Base-by-base conservation (phyloP, 441 rosid species). In the Codiaeum variegatum region DNA sequence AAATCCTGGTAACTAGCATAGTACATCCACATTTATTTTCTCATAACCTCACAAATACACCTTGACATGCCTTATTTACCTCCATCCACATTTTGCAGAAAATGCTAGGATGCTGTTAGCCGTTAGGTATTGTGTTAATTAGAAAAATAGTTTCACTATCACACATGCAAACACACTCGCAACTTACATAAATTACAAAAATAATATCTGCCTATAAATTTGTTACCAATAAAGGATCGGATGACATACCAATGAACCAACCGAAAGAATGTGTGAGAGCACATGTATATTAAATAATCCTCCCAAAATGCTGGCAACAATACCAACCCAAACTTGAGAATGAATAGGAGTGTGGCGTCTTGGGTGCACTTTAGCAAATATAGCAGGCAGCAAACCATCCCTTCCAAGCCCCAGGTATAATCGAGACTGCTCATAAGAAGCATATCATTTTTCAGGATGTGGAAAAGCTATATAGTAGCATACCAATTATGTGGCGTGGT, bases 321-420 rank as follows among this genome's bases (percentile, higher is more conserved):
- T 75, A 77, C 99, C 97, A 66, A 92, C 97, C 98, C 98, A 93
- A 78, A 93, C 77, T 85, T 95, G 99, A 73, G 99, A 93, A 78
- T 93, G 86, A 79, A 90, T 58, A 73, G 99, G 99, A 74, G 98
- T 93, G 62, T 79, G 98, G 69, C 86, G 86, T 65, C 81, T 85
- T 32, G 86, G 90, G 80, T 89, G 95, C 81, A 95, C 90, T 77
- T 71, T 77, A 72, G 79, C 79, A 61, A 77, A 81, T 42, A 81
- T 52, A 38, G 76, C 61, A 71, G 84, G 84, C 69, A 81, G 76
- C 23, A 81, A 72, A 52, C 84, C 84, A 65, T 81, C 84, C 75
- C 84, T 77, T 60, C 84, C 84, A 21, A 81, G 79, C 34, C 84
- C 84, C 59, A 81, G 66, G 62, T 81, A 93, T 56, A 95, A 82